Evolutionary conservation across 495 filamentous ascomycete species (phyloP).

Genomic region (Tuber borchii): DNA sequence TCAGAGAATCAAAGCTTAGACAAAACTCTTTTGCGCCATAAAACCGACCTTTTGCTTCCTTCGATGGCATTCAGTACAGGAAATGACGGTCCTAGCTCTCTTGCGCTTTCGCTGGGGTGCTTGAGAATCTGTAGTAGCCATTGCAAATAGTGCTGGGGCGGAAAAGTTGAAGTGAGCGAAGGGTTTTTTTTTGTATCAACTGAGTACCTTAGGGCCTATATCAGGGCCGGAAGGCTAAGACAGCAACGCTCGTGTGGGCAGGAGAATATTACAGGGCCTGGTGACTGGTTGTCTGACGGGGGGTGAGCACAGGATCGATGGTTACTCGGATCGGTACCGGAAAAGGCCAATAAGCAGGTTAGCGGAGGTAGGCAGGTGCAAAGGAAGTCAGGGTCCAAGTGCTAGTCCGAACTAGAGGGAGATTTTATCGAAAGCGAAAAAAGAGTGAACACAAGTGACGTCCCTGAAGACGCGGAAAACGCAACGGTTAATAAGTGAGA

Average conservation of each 20-base stretch:
- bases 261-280: background rate
- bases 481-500: background rate
- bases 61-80: constrained; percentile 58
- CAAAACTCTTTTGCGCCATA: background rate
- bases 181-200: background rate
- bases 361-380: background rate
- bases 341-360: background rate
- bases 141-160: background rate
- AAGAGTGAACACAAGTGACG: background rate
- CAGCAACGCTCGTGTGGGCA: background rate
- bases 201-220: background rate
- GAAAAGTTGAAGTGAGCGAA: constrained; percentile 10
- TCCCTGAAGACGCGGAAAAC: background rate
- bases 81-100: constrained; percentile 56
- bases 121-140: constrained; percentile 21
- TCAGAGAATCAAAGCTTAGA: background rate
- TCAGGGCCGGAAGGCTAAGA: background rate
- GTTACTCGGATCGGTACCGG: constrained; percentile 4
- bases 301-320: background rate
- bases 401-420: background rate
- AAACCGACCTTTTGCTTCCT: constrained; percentile 56
- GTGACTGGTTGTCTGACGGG: background rate
- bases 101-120: constrained; percentile 45
- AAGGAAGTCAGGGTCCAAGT: background rate
- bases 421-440: background rate